Conservation (phyloP, 1,284 basidiomycete species). For the Cutaneotrichosporon dermatis region DNA sequence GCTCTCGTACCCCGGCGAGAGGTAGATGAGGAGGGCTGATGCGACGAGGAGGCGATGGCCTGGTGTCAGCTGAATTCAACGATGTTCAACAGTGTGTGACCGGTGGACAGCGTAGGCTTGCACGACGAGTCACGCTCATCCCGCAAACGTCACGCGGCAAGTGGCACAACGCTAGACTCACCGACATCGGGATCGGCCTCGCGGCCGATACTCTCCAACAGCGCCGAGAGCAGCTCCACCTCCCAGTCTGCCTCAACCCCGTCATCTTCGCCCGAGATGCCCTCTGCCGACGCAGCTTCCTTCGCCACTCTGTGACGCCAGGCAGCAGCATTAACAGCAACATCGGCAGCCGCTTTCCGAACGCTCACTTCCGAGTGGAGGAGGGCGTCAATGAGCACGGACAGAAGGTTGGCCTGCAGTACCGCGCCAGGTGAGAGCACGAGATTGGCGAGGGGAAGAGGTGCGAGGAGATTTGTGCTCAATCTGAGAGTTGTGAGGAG, state of each 20-base stretch:
- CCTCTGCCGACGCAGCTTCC: slow-evolving; percentile 41
- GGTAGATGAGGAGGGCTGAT: slow-evolving; percentile 64
- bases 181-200: slow-evolving; percentile 74
- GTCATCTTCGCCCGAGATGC: slow-evolving; percentile 45
- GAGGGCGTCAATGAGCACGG: slow-evolving; percentile 62
- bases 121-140: too few species aligned
- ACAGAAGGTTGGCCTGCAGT: slow-evolving; percentile 48
- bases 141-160: too few species aligned
- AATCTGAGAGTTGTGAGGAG: slow-evolving; percentile 67
- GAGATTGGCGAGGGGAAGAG: slow-evolving; percentile 54
- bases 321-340: slow-evolving; percentile 70
- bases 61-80: slow-evolving; percentile 32
- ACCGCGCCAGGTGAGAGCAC: slow-evolving; percentile 53
- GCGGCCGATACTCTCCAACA: slow-evolving; percentile 66
- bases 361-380: slow-evolving; percentile 65
- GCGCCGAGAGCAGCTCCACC: slow-evolving; percentile 69
- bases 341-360: slow-evolving; percentile 70
- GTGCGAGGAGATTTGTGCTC: slow-evolving; percentile 67
- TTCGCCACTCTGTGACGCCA: slow-evolving; percentile 58
- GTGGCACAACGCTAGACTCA: slow-evolving; percentile 49
- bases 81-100: too few species aligned
- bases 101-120: too few species aligned
- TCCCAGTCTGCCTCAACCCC: slow-evolving; percentile 71
- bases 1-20: slow-evolving; percentile 56
- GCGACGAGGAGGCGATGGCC: slow-evolving; percentile 75